Evolutionary conservation across 2,329 filamentous ascomycete genomes (phyloP), one percentile per base, ranked within the genome.

Genomic region (Cladosporium sp.): DNA sequence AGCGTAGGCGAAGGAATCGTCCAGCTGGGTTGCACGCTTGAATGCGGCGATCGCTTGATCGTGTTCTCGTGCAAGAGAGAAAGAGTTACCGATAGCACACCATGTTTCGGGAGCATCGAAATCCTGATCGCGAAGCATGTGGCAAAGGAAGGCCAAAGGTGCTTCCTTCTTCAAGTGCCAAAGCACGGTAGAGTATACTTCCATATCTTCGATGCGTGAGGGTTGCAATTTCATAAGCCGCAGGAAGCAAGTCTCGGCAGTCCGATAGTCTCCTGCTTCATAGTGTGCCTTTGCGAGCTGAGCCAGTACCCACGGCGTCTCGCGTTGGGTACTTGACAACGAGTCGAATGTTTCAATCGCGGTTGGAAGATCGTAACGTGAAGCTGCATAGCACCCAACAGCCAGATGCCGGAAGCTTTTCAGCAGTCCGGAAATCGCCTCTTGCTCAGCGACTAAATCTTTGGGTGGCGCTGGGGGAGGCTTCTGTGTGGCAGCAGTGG

Each of bases 181-280:
- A n/a, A 98, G 78, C n/a, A 95, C 86, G 0, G 93, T 98, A 11
- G 92, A 97, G 71, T 95, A 98, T 34, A 97, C 85, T 67, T 98
- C 93, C 91, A 97, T 96, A 65, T 96, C 91, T 66, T 95, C 87
- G 42, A 95, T 77, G 3, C 89, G 83, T 1, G 88, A 87, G 1
- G 92, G 92, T 10, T 88, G 85, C 60, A 93, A 77, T 32, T 85
- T 81, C 46, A 89, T 84, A 59, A 98, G 81, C 52, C 84, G 83
- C 54, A 83, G 79, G 68, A 95, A 98, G 63, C 85, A 87, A 58
- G 87, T 89, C 66, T 95, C 92, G 3, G 93, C 89, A 58, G 95
- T 89, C 2, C 77, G 75, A 66, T 97, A 96, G 59, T 86, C 81
- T 9, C 87, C 86, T 67, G 92, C 88, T 73, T 98, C 93, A 67